A percentile compares a stretch with the other conserved stretches of the same genome.
phyloP scores from a whole-genome alignment of 371 early-diverging fungal species.

The Haplosporangium sp. region DNA sequence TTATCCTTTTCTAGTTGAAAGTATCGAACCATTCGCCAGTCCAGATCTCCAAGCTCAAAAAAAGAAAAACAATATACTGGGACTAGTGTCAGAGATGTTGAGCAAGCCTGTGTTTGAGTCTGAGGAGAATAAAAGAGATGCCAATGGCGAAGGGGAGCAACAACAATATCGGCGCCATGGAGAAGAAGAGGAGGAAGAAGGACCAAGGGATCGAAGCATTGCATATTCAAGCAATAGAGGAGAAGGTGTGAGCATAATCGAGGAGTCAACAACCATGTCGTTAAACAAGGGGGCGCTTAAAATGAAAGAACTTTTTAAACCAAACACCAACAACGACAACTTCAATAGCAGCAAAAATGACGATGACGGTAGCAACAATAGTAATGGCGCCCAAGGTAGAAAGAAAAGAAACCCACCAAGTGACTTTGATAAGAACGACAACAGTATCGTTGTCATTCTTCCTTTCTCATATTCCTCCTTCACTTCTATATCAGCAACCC shows the following conservation, averaged over 20 bases:
- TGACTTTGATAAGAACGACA: not conserved
- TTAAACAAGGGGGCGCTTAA: not conserved
- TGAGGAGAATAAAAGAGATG: not conserved
- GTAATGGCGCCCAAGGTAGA: too few species aligned
- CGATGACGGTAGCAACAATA: too few species aligned
- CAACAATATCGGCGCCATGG: not conserved
- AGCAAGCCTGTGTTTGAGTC: not conserved
- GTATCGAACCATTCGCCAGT: not conserved
- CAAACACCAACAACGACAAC: too few species aligned
- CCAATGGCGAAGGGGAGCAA: not conserved
- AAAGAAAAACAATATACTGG: too few species aligned
- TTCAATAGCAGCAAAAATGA: too few species aligned
- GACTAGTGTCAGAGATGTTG: not conserved
- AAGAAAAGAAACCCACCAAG: not conserved
- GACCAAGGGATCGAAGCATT: too few species aligned
- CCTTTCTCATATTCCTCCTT: not conserved
- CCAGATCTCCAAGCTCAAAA: too few species aligned
- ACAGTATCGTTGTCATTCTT: not conserved
- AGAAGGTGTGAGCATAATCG: not conserved
- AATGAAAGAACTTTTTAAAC: not conserved
- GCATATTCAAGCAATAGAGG: too few species aligned
- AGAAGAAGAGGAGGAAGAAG: too few species aligned
- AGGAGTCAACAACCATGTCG: not conserved
- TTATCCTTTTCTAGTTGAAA: not conserved
- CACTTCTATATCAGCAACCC: not conserved